Evolutionary conservation across 805 yeast genomes (phyloP), one percentile per base, ranked within the genome.

Genomic region (Wickerhamomyces bovis): DNA sequence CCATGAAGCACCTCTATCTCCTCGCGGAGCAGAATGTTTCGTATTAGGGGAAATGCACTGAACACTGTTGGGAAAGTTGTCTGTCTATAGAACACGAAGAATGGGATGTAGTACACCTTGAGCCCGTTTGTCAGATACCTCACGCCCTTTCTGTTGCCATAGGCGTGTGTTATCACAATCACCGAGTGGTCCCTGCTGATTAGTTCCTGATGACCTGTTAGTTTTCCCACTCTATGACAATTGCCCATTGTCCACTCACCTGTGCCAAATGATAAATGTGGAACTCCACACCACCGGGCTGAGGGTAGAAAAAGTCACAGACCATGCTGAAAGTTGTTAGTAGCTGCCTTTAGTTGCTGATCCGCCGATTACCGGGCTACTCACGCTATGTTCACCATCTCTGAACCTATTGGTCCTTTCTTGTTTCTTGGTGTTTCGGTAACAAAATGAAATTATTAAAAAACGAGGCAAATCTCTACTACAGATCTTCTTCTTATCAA

Each of bases 261-360:
- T 33, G 36, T 0, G 98, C 83, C 21, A 94, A 67, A 63, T 94
- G 98, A 64, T 88, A 89, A 16, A 92, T 86, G 62, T 94, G 99
- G 51, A 92, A 81, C 64, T 94, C 99, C 2, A 94, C 95, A 10
- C 99, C 99, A 4, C 99, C 99, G 0, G 97, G 85, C 62, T 94
- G 99, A 11, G 99, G 99, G 67, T 86, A 94, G 77, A 94, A 94
- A 72, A 89, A 94, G 66, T 94, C 99, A 39, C 95, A 86, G 4
- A 90, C 87, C 97, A 94, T 90, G 20, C 20, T 33, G 11, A 3
- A 3, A 2, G 18, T 16, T 16, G 36, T 33, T 33, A 33, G 36
- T 33, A 33, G 31, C 5, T 5, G 31, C n/a, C n/a, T 16, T 16
- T 33, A 7, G 12, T 6, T 9, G 10, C 3, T 33, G 16, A 12